Percentiles rank a stretch among this genome's conserved stretches.
phyloP scores from a whole-genome alignment of 768 basidiomycete genomes.

The Kwoniella sp. region DNA sequence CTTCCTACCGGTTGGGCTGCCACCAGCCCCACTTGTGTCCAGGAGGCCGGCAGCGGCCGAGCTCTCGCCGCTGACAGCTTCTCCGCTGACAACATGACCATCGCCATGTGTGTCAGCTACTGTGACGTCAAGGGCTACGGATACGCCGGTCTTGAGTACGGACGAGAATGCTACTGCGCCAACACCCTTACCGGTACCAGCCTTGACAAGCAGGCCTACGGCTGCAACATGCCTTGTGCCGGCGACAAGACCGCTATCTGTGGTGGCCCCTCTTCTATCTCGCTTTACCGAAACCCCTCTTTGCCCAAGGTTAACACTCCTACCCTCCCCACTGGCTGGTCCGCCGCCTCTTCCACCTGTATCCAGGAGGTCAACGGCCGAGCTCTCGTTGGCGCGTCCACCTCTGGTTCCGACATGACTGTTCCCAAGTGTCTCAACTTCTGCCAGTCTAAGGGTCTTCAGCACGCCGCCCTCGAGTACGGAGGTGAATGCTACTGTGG shows the following conservation, averaged over 20 bases:
- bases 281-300: conserved; percentile 28
- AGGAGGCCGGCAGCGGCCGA: conserved; percentile 18
- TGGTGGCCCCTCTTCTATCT: conserved; percentile 35
- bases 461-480: conserved; percentile 36
- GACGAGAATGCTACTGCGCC: conserved; percentile 42
- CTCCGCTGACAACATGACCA: conserved; percentile 26
- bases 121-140: conserved; percentile 22
- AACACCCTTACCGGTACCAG: conserved; percentile 21
- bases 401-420: conserved; percentile 28
- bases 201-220: conserved; percentile 26
- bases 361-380: conserved; percentile 29
- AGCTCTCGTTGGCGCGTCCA: conserved; percentile 20
- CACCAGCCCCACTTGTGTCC: conserved; percentile 16
- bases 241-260: conserved; percentile 32
- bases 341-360: conserved; percentile 25
- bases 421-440: conserved; percentile 26
- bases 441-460: conserved; percentile 29
- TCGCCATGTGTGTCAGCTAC: conserved; percentile 21
- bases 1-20: conserved; percentile 32
- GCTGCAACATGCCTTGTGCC: conserved; percentile 41
- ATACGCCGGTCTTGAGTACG: conserved; percentile 27
- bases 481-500: conserved; percentile 35
- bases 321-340: conserved; percentile 35
- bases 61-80: conserved; percentile 8
- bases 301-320: conserved; percentile 14